Base-by-base conservation (phyloP, 2,329 filamentous ascomycete species). In the Proliferodiscus dingleyae region DNA sequence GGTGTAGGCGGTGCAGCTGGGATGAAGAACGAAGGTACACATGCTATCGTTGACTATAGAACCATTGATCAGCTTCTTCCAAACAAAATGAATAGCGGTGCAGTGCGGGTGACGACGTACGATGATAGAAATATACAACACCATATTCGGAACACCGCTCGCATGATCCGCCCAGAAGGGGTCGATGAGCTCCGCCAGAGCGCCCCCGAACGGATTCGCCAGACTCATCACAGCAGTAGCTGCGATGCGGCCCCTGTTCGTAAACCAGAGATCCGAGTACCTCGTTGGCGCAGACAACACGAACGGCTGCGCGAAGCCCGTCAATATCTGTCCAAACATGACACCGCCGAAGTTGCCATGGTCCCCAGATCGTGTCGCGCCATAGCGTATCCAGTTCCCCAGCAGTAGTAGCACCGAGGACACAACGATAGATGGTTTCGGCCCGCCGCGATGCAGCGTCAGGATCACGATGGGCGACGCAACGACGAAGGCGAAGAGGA, bases 201-300 rank as follows among this genome's bases (percentile, higher is more conserved):
- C 91, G 18, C 86, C 90, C 11, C 91, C 91, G 41, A 97, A 77
- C 0, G 91, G 91, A 65, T 96, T 97, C 3, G 91, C 88, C 47
- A 97, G 69, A 49, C 83, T 90, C 18, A 85, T 83, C 28, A 95
- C 61, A 1, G 91, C 93, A 1, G 91, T 97, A 15, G 91, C 91
- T 43, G 85, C 84, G 10, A 95, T 87, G 44, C 93, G 80, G 6
- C 90, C 91, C 9, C 74, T 71, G 58, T 86, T 83, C 2, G 88
- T 90, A 68, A 97, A 97, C 93, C 93, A 97, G 49, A 95, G 71
- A 63, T 96, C 90, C 44, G 87, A 93, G 67, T 95, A 98, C 51
- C 88, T 75, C 0, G 93, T 91, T 1, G 93, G 91, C 0, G 91
- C 89, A 5, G 85, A 82, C 8, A 97, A 78, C 10, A 95, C 88